phyloP scores from a whole-genome alignment of 345 rosid genomes.

The Stellera chamaejasme region DNA sequence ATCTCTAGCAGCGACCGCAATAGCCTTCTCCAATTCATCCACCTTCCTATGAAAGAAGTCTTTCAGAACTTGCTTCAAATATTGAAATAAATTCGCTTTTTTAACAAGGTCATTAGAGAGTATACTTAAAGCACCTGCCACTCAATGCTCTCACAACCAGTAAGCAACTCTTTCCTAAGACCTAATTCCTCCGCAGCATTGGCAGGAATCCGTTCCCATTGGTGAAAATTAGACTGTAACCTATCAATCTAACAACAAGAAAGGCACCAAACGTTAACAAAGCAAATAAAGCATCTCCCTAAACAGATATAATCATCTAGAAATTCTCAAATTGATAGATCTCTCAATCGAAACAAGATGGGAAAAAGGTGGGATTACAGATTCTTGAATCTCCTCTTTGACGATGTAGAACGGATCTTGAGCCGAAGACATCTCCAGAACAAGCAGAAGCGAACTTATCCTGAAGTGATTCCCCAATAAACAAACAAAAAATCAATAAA shows the following conservation, averaged over 20 bases:
- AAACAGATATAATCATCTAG: too few species aligned
- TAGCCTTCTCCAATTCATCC: conserved; percentile 92
- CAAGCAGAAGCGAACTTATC: background rate
- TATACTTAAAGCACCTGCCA: conserved; percentile 66
- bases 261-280: conserved; percentile 7
- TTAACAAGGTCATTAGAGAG: background rate
- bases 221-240: conserved; percentile 74
- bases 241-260: conserved; percentile 66
- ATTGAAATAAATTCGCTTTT: conserved; percentile 1
- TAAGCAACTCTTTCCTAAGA: conserved; percentile 61
- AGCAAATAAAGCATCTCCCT: background rate
- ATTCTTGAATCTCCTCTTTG: conserved; percentile 95
- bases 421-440: conserved; percentile 67
- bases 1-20: conserved; percentile 80
- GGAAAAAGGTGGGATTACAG: conserved; percentile 44
- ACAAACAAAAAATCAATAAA: background rate
- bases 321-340: too few species aligned
- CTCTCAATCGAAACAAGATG: too few species aligned
- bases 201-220: conserved; percentile 69
- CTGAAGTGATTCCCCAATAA: background rate
- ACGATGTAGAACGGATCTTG: conserved; percentile 98
- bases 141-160: conserved; percentile 78
- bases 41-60: conserved; percentile 71
- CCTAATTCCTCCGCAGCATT: conserved; percentile 55
- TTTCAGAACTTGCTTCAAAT: conserved; percentile 34